Evolutionary conservation across 2,329 filamentous ascomycete species (phyloP).

Genomic region (Cladosporium sp.): DNA sequence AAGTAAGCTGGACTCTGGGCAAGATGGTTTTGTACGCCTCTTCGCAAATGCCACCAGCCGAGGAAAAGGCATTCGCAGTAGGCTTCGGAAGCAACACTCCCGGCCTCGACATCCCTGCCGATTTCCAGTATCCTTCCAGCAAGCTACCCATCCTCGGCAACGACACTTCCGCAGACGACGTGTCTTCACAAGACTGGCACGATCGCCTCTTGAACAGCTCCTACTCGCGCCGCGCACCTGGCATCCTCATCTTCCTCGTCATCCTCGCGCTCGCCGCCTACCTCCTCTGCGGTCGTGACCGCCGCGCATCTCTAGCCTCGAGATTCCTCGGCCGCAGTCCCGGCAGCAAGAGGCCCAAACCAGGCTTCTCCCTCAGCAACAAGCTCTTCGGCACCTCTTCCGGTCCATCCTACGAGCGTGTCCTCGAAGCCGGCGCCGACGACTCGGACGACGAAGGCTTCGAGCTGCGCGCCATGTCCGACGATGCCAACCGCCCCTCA

Average conservation of each 20-base stretch:
- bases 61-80: slow-evolving; percentile 66
- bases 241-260: slow-evolving; percentile 75
- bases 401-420: slow-evolving; percentile 69
- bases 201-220: slow-evolving; percentile 64
- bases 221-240: slow-evolving; percentile 68
- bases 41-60: slow-evolving; percentile 73
- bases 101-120: slow-evolving; percentile 44
- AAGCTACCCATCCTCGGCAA: slow-evolving; percentile 41
- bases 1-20: slow-evolving; percentile 95
- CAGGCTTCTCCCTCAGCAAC: slow-evolving; percentile 33
- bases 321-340: slow-evolving; percentile 51
- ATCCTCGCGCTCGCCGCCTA: slow-evolving; percentile 70
- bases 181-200: slow-evolving; percentile 53
- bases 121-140: slow-evolving; percentile 80
- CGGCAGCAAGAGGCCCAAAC: slow-evolving; percentile 35
- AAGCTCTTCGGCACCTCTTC: slow-evolving; percentile 66
- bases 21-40: slow-evolving; percentile 96
- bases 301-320: slow-evolving; percentile 61
- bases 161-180: slow-evolving; percentile 44
- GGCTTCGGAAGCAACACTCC: slow-evolving; percentile 90
- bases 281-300: slow-evolving; percentile 77
- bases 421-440: slow-evolving; percentile 73
- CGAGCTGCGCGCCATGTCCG: slow-evolving; percentile 70
- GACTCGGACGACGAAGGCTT: slow-evolving; percentile 60
- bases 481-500: slow-evolving; percentile 42